Conservation (phyloP, 2,329 filamentous ascomycete species). For the Xylaria sp. region DNA sequence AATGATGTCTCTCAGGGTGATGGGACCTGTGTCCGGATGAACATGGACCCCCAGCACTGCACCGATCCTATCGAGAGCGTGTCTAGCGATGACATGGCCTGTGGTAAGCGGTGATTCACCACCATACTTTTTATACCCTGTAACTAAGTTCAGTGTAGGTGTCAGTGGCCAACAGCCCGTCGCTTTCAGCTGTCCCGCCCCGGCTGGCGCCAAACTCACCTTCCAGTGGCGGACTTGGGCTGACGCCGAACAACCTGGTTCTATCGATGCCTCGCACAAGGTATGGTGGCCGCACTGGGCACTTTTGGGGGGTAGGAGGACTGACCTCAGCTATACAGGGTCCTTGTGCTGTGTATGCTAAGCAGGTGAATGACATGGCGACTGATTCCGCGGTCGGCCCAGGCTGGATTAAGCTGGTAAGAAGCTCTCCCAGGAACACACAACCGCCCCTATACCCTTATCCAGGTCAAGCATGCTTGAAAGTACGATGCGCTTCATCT, state of each 20-base stretch:
- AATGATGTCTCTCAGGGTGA: slow-evolving; percentile 68
- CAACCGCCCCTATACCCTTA: no score
- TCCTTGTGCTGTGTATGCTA: slow-evolving; percentile 74
- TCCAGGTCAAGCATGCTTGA: no score
- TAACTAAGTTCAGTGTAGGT: slow-evolving; percentile 39
- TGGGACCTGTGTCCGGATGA: slow-evolving; percentile 72
- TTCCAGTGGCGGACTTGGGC: slow-evolving; percentile 69
- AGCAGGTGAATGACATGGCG: slow-evolving; percentile 63
- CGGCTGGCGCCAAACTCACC: slow-evolving; percentile 59
- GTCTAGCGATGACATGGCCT: slow-evolving; percentile 66
- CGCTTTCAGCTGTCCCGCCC: slow-evolving; percentile 51
- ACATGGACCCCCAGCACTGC: slow-evolving; percentile 51
- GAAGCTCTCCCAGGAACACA: not conserved
- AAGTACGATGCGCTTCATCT: no score
- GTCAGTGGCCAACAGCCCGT: slow-evolving; percentile 48
- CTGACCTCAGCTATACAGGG: slow-evolving; percentile 52
- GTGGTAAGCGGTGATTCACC: slow-evolving; percentile 53
- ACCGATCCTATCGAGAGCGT: slow-evolving; percentile 63
- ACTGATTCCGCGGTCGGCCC: slow-evolving; percentile 57
- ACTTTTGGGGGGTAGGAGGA: no score
- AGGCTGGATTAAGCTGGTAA: slow-evolving; percentile 75
- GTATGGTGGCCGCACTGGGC: slow-evolving; percentile 5
- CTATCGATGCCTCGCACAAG: slow-evolving; percentile 56
- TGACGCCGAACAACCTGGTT: slow-evolving; percentile 54
- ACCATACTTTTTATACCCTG: slow-evolving; percentile 27